Base-by-base conservation (phyloP, 2,329 filamentous ascomycete species). In the Mariannaea elegans region DNA sequence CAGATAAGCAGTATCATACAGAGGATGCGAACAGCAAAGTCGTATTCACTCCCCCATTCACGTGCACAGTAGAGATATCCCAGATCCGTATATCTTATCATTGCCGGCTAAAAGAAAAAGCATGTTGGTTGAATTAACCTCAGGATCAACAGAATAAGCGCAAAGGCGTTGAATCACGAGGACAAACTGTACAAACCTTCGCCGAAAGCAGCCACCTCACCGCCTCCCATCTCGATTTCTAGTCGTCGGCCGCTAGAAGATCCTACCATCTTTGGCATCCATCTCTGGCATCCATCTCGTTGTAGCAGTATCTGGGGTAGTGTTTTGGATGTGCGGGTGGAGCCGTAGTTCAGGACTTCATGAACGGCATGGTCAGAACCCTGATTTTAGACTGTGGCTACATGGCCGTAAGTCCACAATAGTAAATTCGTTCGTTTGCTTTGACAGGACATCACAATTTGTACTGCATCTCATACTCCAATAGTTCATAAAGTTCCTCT, bases 91-190 rank as follows among this genome's bases (percentile, higher is more conserved):
- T 36, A n/a, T 19, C 18, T 23, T 4, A 8, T 24, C 19, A n/a
- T 21, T 24, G n/a, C 39, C 14, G 21, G 21, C 18, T 42, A 42
- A 42, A 12, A 21, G 21, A 42, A 24, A n/a, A n/a, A 8, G 34
- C 13, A 14, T 18, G 8, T 31, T 29, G 36, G 18, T 29, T n/a
- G 19, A 14, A 45, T 45, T 32, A 45, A 14, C 39, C 18, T 21
- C 16, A 5, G 31, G 19, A 21, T 39, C 16, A 19, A 41, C 38
- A 21, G 16, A 41, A 27, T 16, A 44, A 32, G 19, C 36, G 29
- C 38, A 44, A 34, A n/a, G 16, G 41, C 48, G 39, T 53, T 53
- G 19, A 12, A 32, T 59, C 49, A 47, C 44, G 27, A 32, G 53
- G 39, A 14, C 48, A 9, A 57, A 29, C 32, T 34, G 34, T 45